Percentiles rank a stretch among this genome's conserved stretches.
Evolutionary conservation across 1,139 yeast species (phyloP).

Genomic region (Nematodospora anomalae): DNA sequence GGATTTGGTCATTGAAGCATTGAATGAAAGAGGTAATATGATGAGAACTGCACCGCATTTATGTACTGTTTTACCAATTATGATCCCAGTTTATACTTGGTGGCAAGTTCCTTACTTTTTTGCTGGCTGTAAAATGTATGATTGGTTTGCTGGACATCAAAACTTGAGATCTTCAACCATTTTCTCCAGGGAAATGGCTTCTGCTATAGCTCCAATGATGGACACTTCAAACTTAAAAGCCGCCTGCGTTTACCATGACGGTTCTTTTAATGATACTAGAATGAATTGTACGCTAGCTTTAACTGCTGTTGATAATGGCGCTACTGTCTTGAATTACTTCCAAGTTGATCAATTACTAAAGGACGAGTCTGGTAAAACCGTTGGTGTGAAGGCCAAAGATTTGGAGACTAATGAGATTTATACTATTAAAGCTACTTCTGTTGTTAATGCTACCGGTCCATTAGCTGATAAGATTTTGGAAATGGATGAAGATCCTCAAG

Average conservation of each 20-base stretch:
- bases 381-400: slow-evolving; percentile 77
- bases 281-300: slow-evolving; percentile 84
- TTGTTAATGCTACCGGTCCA: slow-evolving; percentile 95
- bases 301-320: slow-evolving; percentile 85
- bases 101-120: slow-evolving; percentile 97
- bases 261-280: slow-evolving; percentile 90
- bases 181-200: slow-evolving; percentile 65
- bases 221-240: slow-evolving; percentile 81
- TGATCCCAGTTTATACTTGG: slow-evolving; percentile 93
- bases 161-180: slow-evolving; percentile 79
- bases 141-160: slow-evolving; percentile 87
- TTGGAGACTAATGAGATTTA: slow-evolving; percentile 67
- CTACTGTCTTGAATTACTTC: slow-evolving; percentile 84
- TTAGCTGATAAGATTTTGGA: slow-evolving; percentile 81
- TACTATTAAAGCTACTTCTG: slow-evolving; percentile 64
- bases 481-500: slow-evolving; percentile 75
- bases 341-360: slow-evolving; percentile 77
- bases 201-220: slow-evolving; percentile 84
- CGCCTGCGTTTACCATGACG: slow-evolving; percentile 92
- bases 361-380: slow-evolving; percentile 55
- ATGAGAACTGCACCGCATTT: slow-evolving; percentile 92
- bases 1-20: slow-evolving; percentile 90
- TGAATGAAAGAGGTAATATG: slow-evolving; percentile 88
- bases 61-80: slow-evolving; percentile 81
- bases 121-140: slow-evolving; percentile 90